Conservation (phyloP, 371 early-diverging fungal species). For the Rhizopus sp. region DNA sequence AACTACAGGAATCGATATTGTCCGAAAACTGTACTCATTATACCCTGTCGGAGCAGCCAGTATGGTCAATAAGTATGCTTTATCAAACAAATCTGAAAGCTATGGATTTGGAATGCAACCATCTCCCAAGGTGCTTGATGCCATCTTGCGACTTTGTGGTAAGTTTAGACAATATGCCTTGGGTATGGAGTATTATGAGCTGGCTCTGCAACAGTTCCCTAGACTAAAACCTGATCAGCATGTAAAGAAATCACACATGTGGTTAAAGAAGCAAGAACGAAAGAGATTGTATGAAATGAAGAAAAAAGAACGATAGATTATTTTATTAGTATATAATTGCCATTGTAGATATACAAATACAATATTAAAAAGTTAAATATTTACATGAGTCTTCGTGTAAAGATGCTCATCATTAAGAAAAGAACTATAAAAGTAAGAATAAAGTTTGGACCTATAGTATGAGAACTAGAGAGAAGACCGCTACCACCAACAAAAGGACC, state of each 20-base stretch:
- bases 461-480: not conserved
- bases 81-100: not conserved
- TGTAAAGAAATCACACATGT: slow-evolving; percentile 8
- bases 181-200: slow-evolving; percentile 30
- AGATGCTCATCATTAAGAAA: not conserved
- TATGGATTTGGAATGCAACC: slow-evolving; percentile 22
- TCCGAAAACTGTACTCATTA: slow-evolving; percentile 30
- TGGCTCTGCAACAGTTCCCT: slow-evolving; percentile 27
- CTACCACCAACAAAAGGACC: not conserved
- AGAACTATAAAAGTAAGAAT: not conserved
- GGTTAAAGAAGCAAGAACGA: slow-evolving; percentile 13
- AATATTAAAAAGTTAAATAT: not conserved
- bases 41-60: slow-evolving; percentile 19
- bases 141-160: slow-evolving; percentile 34
- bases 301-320: not conserved
- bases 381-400: not conserved
- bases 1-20: slow-evolving; percentile 17
- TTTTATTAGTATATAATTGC: too few species aligned
- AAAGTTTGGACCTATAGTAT: not conserved
- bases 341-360: not conserved
- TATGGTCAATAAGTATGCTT: slow-evolving; percentile 13
- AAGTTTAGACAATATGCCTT: slow-evolving; percentile 22
- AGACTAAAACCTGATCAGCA: slow-evolving; percentile 24
- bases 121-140: slow-evolving; percentile 26
- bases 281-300: slow-evolving; percentile 7